phyloP scores from a whole-genome alignment of 805 yeast genomes.

The Metschnikowia picachoensis region DNA sequence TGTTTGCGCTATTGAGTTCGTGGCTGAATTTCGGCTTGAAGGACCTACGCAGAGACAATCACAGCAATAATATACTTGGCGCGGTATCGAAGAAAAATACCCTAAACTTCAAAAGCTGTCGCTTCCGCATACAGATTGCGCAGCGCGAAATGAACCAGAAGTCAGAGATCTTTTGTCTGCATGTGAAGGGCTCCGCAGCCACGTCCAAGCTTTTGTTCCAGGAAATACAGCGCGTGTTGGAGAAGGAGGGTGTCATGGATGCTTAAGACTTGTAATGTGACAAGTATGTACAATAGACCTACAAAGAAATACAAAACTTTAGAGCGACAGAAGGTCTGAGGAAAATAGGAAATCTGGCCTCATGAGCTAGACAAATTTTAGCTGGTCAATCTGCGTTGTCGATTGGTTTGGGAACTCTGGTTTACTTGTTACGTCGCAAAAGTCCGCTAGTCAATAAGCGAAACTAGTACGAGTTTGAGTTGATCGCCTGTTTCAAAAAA shows the following conservation, averaged over 20 bases:
- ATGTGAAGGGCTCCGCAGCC: conserved; percentile 61
- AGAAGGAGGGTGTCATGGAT: conserved; percentile 59
- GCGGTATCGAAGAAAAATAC: conserved; percentile 58
- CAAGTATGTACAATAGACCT: too few species aligned
- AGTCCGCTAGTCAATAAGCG: too few species aligned
- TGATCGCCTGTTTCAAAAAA: too few species aligned
- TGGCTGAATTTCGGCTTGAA: conserved; percentile 73
- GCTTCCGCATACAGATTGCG: conserved; percentile 53
- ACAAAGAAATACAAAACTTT: too few species aligned
- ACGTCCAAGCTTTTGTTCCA: conserved; percentile 56
- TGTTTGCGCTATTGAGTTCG: conserved; percentile 55
- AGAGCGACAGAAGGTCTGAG: too few species aligned
- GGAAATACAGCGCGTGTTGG: conserved; percentile 63
- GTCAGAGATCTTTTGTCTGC: conserved; percentile 56
- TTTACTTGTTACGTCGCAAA: too few species aligned
- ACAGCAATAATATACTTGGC: conserved; percentile 50
- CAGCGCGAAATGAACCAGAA: conserved; percentile 38
- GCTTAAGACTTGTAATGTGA: not conserved
- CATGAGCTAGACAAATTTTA: too few species aligned
- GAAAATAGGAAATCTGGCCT: too few species aligned
- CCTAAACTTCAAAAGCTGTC: conserved; percentile 59
- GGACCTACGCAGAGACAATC: conserved; percentile 45
- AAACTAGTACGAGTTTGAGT: too few species aligned
- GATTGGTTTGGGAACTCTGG: too few species aligned
- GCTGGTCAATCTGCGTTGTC: too few species aligned